Evolutionary conservation across 106 monocot species (phyloP).

Genomic region (Ottelia alismoides): DNA sequence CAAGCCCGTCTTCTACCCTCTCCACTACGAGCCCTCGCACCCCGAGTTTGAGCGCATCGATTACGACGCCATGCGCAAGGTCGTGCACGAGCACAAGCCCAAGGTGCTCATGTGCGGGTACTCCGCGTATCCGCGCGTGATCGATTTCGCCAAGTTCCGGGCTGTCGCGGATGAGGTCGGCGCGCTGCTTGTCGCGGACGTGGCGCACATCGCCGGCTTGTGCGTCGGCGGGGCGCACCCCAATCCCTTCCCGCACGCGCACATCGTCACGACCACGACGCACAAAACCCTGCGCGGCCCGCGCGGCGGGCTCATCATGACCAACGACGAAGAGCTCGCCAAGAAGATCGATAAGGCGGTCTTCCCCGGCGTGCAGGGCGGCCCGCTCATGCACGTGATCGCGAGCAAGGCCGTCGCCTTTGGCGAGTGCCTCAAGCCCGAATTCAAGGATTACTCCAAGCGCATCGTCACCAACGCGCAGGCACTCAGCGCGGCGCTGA

Average conservation of each 20-base stretch:
- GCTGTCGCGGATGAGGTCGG: slow-evolving; percentile 30
- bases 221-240: slow-evolving; percentile 17
- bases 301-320: slow-evolving; percentile 29
- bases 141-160: slow-evolving; percentile 32
- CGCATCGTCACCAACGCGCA: slow-evolving; percentile 22
- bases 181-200: slow-evolving; percentile 34
- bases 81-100: slow-evolving; percentile 26
- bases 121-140: slow-evolving; percentile 30
- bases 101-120: slow-evolving; percentile 31
- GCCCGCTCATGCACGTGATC: too few relatives aligned
- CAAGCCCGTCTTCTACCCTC: too few relatives aligned
- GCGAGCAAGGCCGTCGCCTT: too few relatives aligned
- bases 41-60: too few relatives aligned
- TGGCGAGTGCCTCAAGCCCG: too few relatives aligned
- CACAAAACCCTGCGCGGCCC: too few relatives aligned
- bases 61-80: slow-evolving; percentile 36
- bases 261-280: slow-evolving; percentile 14
- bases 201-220: slow-evolving; percentile 39
- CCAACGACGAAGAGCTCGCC: too few relatives aligned
- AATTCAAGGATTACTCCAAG: too few relatives aligned
- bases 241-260: slow-evolving; percentile 10
- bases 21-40: too few relatives aligned
- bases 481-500: too few relatives aligned
- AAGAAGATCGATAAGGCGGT: slow-evolving; percentile 11
- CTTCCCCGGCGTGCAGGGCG: too few relatives aligned